Evolutionary conservation across 164 flowering plant genomes (phyloP).

Genomic region (Vitis rotundifolia): DNA sequence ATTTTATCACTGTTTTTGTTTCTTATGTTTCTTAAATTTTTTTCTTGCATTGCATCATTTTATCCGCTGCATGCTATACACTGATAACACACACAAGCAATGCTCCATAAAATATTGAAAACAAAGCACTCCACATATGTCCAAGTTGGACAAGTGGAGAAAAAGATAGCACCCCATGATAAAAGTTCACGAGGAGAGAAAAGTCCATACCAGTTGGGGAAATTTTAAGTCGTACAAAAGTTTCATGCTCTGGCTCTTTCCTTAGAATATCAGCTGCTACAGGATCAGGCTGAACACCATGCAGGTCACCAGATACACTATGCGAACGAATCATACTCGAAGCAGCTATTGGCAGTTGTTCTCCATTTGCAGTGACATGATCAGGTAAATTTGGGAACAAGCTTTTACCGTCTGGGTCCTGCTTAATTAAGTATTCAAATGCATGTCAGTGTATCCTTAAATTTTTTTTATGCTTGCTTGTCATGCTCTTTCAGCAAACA

Average conservation of each 20-base stretch:
- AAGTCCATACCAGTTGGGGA: constrained; percentile 63
- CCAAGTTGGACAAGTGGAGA: too few species aligned
- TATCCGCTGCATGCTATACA: too few species aligned
- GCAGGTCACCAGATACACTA: constrained; percentile 93
- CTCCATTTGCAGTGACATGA: constrained; percentile 50
- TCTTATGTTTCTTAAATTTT: too few species aligned
- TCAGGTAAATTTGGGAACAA: constrained; percentile 44
- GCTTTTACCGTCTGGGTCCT: constrained; percentile 46
- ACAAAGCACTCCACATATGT: too few species aligned
- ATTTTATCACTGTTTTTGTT: too few species aligned
- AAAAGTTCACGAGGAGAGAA: constrained; percentile 1
- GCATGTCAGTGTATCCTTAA: not conserved
- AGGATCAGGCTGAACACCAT: constrained; percentile 96
- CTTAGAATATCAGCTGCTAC: constrained; percentile 96
- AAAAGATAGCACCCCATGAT: not conserved
- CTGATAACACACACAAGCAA: too few species aligned
- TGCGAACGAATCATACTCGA: constrained; percentile 92
- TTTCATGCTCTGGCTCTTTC: constrained; percentile 95
- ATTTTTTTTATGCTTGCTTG: not conserved
- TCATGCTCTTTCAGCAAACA: too few species aligned
- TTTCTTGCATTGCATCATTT: too few species aligned
- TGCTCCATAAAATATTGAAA: too few species aligned
- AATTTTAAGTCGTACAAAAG: constrained; percentile 73
- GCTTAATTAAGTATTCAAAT: constrained; percentile 17
- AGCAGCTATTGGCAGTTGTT: constrained; percentile 58